Evolutionary conservation across 805 yeast genomes (phyloP), one percentile per base, ranked within the genome.

Genomic region (Metschnikowia chrysomelidarum): DNA sequence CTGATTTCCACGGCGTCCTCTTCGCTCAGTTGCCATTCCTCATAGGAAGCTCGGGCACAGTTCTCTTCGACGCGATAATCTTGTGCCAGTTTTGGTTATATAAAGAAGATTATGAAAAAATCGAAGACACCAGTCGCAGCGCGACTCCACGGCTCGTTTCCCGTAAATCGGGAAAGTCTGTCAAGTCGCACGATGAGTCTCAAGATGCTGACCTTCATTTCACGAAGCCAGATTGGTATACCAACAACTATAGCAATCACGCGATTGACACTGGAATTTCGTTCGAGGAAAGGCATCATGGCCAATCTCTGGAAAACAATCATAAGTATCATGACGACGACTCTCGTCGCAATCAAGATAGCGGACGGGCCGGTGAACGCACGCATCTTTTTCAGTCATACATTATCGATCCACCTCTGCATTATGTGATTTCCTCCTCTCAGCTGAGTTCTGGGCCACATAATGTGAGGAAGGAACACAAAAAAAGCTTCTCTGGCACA

Each of bases 141-240:
- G 18, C 28, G 9, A 7, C 8, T 12, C n/a, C 28, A 25, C 8
- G 28, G 8, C 4, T 26, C 19, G 6, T 18, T 19, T 15, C 17
- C 17, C 22, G 19, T 14, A 6, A 5, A 15, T 13, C 23, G n/a
- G 4, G 22, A 8, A 11, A 7, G 11, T 20, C 10, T 7, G 22
- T 7, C 11, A 7, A 20, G 11, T 8, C 7, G 11, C 22, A 20
- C 11, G 22, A 20, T 20, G 14, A 17, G n/a, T n/a, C n/a, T n/a
- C n/a, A n/a, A n/a, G n/a, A n/a, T n/a, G 8, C 22, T 5, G 43
- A 20, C 11, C 23, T 40, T 12, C 58, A 55, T 30, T 62, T 62
- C 45, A 60, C 56, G 34, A 59, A 60, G 29, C 68, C 69, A 1
- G 66, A 60, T 36, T 65, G 70, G 71, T 64, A 64, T 49, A 54